Conservation (phyloP, 1,139 yeast genomes). For the Pichia terricola region DNA sequence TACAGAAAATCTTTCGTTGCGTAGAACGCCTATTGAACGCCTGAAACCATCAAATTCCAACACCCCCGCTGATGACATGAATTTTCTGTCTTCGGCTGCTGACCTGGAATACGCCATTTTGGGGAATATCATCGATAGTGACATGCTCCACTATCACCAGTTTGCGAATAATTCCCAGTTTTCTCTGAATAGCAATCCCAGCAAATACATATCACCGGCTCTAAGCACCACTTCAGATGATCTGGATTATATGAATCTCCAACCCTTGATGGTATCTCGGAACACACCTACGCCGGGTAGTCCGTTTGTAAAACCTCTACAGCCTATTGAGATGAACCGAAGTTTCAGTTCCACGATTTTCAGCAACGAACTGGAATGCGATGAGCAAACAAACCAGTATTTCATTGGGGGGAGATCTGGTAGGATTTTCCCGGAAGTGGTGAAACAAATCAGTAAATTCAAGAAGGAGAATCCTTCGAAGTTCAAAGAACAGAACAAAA, state of each 20-base stretch:
- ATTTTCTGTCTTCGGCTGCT: constrained; percentile 61
- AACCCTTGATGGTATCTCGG: constrained; percentile 16
- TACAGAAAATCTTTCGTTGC: neutral
- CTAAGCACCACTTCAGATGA: constrained; percentile 20
- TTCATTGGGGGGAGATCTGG: constrained; percentile 35
- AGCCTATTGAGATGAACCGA: constrained; percentile 7
- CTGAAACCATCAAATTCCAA: neutral
- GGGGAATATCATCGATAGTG: constrained; percentile 51
- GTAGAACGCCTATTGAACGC: neutral
- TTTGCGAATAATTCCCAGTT: neutral
- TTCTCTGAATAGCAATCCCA: neutral
- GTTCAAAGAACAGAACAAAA: constrained; percentile 32
- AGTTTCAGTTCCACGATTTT: constrained; percentile 3
- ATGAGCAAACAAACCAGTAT: constrained; percentile 48
- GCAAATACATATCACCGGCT: constrained; percentile 15
- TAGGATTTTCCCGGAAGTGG: constrained; percentile 46
- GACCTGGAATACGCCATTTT: constrained; percentile 71
- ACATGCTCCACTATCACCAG: constrained; percentile 1
- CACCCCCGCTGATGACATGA: neutral
- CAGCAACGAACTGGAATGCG: constrained; percentile 29
- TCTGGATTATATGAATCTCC: constrained; percentile 17
- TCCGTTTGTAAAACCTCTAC: constrained; percentile 9
- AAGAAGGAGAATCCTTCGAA: constrained; percentile 33
- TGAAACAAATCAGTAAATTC: constrained; percentile 38
- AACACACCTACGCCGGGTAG: neutral